Evolutionary conservation across 306 rosid species (phyloP), one percentile per base, ranked within the genome.

Genomic region (Ochetophila trinervis): DNA sequence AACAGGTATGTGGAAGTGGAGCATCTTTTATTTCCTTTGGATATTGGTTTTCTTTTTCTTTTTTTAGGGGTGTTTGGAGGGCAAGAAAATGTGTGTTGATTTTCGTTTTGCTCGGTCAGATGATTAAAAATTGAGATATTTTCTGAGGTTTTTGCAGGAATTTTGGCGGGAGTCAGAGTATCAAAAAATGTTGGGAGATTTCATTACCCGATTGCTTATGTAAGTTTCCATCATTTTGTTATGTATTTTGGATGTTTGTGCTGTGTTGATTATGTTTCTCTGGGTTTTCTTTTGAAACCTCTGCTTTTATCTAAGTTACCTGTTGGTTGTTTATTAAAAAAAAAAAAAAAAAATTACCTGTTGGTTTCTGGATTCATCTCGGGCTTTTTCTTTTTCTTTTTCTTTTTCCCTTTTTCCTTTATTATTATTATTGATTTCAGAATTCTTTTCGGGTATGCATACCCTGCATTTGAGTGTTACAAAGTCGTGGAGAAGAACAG

Each of bases 391-490:
- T 44, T 62, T 22, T 5, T 63, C 34, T 20, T 35, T 6, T 6
- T 17, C 17, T 35, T 57, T 17, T 42, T 21, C 53, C 35, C 5
- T 44, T 27, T 37, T 48, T 17, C 53, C 5, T 47, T n/a, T 60
- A 1, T 20, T 53, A 44, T 10, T 53, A 8, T 20, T 5, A 18
- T 30, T 11, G 67, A 5, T 32, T 49, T 40, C 65, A 93, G 99
- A 56, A 67, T 93, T 78, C 3, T 73, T 21, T 70, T 90, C 49
- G 97, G 96, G 63, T 93, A 93, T 78, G 99, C 96, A 37, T 93
- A 93, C 80, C 99, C 99, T 16, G 99, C 94, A 66, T 76, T 87
- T 21, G 87, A 84, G 80, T 94, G 99, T 66, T 93, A 84, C 68
- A 93, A 84, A 79, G 63, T 77, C 0, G 79, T 90, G 65, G 99